These are phyloP conservation scores for Saturnispora diversa DNA, from an alignment of 805 yeast genomes.

Conservation along the genomic window DNA sequence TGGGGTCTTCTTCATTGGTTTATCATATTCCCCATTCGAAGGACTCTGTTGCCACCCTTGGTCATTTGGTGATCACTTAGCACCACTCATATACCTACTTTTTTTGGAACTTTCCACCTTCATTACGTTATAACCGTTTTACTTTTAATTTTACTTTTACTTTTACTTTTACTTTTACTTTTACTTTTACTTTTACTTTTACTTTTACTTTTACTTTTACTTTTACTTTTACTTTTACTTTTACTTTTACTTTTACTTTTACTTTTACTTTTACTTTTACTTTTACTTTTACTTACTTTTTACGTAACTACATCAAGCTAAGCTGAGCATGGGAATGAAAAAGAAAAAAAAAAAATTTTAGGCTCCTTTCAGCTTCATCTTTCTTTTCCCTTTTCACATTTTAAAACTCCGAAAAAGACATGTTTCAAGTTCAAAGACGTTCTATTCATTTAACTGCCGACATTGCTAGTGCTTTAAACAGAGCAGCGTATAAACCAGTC, in stretches of 20 bases:
- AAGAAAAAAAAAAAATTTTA: background rate
- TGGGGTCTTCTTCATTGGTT: background rate
- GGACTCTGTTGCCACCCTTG: too few species aligned
- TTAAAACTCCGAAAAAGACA: background rate
- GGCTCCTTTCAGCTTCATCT: background rate
- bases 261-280: background rate
- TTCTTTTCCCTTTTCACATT: too few species aligned
- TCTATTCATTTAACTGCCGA: constrained; percentile 13
- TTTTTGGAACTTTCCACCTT: too few species aligned
- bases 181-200: too few species aligned
- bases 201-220: background rate
- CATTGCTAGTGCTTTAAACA: constrained; percentile 6
- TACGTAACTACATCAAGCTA: too few species aligned
- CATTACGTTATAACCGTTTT: too few species aligned
- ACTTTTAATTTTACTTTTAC: too few species aligned
- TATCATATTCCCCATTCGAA: too few species aligned
- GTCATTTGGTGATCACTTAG: too few species aligned
- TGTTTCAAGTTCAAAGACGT: constrained; percentile 6
- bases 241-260: background rate
- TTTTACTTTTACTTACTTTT: background rate
- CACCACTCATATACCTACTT: too few species aligned
- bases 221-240: background rate
- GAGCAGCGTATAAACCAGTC: constrained; percentile 41
- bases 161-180: too few species aligned
- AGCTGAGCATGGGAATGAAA: too few species aligned